Conservation (phyloP, 2,329 filamentous ascomycete genomes). For the Teratosphaeriaceae sp. region DNA sequence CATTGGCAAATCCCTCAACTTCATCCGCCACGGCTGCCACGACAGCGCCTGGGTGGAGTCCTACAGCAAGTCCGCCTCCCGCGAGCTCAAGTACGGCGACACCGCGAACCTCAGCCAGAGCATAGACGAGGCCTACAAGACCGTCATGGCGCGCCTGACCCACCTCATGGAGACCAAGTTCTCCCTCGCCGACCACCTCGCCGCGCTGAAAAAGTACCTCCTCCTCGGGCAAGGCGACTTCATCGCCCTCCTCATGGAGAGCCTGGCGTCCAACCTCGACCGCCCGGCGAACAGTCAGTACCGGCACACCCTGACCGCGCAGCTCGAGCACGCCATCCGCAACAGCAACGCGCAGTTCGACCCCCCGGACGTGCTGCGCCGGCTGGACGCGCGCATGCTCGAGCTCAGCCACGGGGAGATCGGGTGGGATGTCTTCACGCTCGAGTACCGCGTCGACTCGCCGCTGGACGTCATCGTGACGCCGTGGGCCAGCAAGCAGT, state of each 20-base stretch:
- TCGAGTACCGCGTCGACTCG: slow-evolving; percentile 97
- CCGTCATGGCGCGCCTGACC: slow-evolving; percentile 92
- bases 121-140: slow-evolving; percentile 96
- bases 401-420: slow-evolving; percentile 95
- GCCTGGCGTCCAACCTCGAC: slow-evolving; percentile 84
- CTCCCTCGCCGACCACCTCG: slow-evolving; percentile 84
- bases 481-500: slow-evolving; percentile 90
- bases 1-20: slow-evolving; percentile 96
- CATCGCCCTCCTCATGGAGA: slow-evolving; percentile 95
- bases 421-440: slow-evolving; percentile 97
- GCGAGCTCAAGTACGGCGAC: slow-evolving; percentile 87
- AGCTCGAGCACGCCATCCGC: slow-evolving; percentile 93
- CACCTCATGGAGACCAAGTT: slow-evolving; percentile 94
- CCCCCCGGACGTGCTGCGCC: slow-evolving; percentile 79
- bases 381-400: slow-evolving; percentile 95
- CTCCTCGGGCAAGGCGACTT: slow-evolving; percentile 95
- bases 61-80: slow-evolving; percentile 88
- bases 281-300: slow-evolving; percentile 96
- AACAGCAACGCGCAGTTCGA: slow-evolving; percentile 97
- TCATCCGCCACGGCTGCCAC: slow-evolving; percentile 90
- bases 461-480: slow-evolving; percentile 97
- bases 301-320: slow-evolving; percentile 92
- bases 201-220: slow-evolving; percentile 89
- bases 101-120: slow-evolving; percentile 85
- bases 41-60: slow-evolving; percentile 93